Conservation (phyloP, 2,329 filamentous ascomycete genomes). For the Fusarium tanahbumbuense region DNA sequence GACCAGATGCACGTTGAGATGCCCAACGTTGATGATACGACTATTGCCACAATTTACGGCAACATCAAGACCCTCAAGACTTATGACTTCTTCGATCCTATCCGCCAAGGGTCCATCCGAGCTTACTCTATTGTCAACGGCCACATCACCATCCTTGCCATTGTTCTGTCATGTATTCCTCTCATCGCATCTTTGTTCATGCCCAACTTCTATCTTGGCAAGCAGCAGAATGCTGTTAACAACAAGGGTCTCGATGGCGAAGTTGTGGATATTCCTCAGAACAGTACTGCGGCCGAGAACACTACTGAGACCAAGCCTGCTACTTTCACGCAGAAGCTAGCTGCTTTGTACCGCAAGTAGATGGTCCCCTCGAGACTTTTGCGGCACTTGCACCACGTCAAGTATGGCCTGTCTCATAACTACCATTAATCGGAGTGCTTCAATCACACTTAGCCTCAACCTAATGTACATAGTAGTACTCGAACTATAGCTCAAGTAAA, state of each 20-base stretch:
- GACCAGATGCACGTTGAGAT: constrained; percentile 49
- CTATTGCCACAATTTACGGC: constrained; percentile 49
- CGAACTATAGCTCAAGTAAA: not conserved
- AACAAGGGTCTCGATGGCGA: constrained; percentile 51
- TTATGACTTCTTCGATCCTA: constrained; percentile 50
- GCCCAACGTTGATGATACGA: constrained; percentile 40
- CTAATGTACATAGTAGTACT: not conserved
- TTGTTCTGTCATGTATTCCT: constrained; percentile 49
- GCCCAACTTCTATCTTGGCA: constrained; percentile 55
- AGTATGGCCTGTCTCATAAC: too few species aligned
- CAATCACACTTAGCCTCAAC: fast-evolving
- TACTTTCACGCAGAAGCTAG: constrained; percentile 20
- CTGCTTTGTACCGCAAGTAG: constrained; percentile 25
- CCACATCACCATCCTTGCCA: constrained; percentile 49
- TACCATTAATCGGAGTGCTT: fast-evolving
- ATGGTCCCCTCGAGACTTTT: fast-evolving
- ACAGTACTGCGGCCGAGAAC: not conserved
- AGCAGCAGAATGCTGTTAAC: constrained; percentile 51
- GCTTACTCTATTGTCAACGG: constrained; percentile 52
- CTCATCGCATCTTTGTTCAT: constrained; percentile 54
- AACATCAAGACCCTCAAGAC: constrained; percentile 50
- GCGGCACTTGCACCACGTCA: fast-evolving
- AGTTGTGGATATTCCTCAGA: constrained; percentile 40
- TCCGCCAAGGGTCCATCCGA: constrained; percentile 53
- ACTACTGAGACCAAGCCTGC: not conserved